Base-by-base conservation (phyloP, 2,329 filamentous ascomycete species). In the Ophidiomyces ophidiicola region DNA sequence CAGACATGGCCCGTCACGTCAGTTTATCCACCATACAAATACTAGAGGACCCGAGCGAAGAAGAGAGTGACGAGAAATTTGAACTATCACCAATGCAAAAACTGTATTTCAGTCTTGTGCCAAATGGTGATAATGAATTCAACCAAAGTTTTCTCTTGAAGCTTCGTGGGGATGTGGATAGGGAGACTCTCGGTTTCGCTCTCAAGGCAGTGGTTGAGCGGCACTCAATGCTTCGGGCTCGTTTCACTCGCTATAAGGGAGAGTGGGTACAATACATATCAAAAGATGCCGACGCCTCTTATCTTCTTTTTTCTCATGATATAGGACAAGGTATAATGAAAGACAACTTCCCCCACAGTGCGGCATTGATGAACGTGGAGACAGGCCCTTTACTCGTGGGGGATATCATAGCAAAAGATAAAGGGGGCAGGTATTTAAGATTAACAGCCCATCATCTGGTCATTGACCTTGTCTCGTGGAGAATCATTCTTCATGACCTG, bases 391-490 rank as follows among this genome's bases (percentile, higher is more conserved):
- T 66, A 0, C 50, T 69, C 19, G 60, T 60, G 0, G 53, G 63
- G 2, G 62, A 68, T 38, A 44, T 68, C 8, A 62, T 68, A n/a
- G n/a, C n/a, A 42, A 46, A 58, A 4, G 42, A 61, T 2, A 45
- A 59, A 25, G 54, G 54, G 1, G 48, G 50, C 11, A 50, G 53
- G 3, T 46, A 46, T 26, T 41, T 60, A 0, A 18, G 62, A 28
- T 61, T 54, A 42, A 54, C 58, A 19, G 58, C 55, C 1, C 58
- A 62, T 31, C 59, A 62, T 40, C 36, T 62, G 20, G 55, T 61
- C 6, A 54, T 62, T 6, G 59, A 62, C 17, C 58, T 62, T 40
- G 59, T 62, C 7, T 62, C 59, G 0, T 62, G 60, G 60, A 50
- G 58, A 7, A 56, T 62, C 2, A 57, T 62, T 1, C 41, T 62